Percentiles rank a stretch among this genome's conserved stretches.
These are phyloP conservation scores for Kazachstania kunashirensis DNA, from an alignment of 805 yeast species.

Conservation along the genomic window DNA sequence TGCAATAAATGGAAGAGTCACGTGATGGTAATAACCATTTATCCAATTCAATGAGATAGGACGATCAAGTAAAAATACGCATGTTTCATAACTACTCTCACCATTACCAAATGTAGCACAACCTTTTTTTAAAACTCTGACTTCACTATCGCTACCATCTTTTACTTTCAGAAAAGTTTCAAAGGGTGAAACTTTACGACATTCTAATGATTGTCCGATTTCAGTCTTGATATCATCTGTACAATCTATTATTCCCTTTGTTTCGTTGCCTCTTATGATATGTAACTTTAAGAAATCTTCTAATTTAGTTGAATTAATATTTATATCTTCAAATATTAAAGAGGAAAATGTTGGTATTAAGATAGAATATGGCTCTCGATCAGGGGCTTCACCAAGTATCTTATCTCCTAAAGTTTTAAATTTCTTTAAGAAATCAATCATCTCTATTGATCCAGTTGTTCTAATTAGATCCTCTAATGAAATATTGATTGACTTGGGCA, in stretches of 20 bases:
- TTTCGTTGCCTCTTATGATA: conserved; percentile 50
- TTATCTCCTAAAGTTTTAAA: conserved; percentile 34
- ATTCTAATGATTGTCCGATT: conserved; percentile 34
- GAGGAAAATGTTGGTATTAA: conserved; percentile 61
- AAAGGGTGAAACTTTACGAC: conserved; percentile 34
- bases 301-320: conserved; percentile 35
- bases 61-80: conserved; percentile 56
- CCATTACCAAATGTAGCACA: conserved; percentile 34
- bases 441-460: conserved; percentile 41
- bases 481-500: conserved; percentile 51
- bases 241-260: conserved; percentile 41
- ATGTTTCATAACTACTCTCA: conserved; percentile 27
- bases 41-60: conserved; percentile 63
- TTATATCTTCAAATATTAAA: conserved; percentile 41
- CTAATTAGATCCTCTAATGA: conserved; percentile 45
- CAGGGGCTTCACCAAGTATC: conserved; percentile 22
- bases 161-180: conserved; percentile 33
- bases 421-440: conserved; percentile 37
- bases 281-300: conserved; percentile 56
- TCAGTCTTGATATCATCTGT: conserved; percentile 35
- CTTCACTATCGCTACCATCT: conserved; percentile 48
- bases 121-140: conserved; percentile 51
- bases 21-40: conserved; percentile 39
- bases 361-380: conserved; percentile 43
- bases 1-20: conserved; percentile 60